Conservation (phyloP, 176 grass and related monocot genomes). For the Carex cristatella region DNA sequence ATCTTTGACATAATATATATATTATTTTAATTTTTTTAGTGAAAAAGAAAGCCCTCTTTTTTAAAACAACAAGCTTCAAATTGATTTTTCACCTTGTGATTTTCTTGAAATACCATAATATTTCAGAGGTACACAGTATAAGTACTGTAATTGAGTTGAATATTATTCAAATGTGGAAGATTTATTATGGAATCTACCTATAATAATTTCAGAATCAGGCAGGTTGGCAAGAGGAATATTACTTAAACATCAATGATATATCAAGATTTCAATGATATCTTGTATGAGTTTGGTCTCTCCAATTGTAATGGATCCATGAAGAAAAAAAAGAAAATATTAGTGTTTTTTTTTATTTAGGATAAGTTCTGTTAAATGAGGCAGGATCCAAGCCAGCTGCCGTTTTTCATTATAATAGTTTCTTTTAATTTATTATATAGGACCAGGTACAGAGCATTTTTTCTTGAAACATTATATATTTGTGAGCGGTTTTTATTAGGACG, state of each 20-base stretch:
- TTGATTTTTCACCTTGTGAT: too few species aligned
- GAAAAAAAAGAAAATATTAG: neutral
- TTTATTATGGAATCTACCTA: neutral
- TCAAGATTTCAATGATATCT: neutral
- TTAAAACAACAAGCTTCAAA: neutral
- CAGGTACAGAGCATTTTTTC: neutral
- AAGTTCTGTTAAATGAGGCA: neutral
- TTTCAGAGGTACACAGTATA: too few species aligned
- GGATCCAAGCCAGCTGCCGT: neutral
- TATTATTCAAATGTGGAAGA: neutral
- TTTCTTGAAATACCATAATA: too few species aligned
- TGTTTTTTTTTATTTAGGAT: neutral
- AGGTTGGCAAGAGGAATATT: neutral
- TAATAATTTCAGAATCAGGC: neutral
- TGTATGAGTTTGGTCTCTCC: constrained; percentile 1
- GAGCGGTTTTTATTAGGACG: neutral
- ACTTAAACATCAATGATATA: neutral
- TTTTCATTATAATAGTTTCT: neutral
- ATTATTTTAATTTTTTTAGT: neutral
- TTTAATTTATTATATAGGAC: neutral
- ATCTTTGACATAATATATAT: neutral
- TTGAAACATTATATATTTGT: neutral
- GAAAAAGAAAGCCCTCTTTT: neutral
- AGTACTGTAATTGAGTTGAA: neutral
- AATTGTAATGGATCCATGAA: neutral